Evolutionary conservation across 2,329 filamentous ascomycete genomes (phyloP), one percentile per base, ranked within the genome.

Genomic region (Aspergillus sp.): DNA sequence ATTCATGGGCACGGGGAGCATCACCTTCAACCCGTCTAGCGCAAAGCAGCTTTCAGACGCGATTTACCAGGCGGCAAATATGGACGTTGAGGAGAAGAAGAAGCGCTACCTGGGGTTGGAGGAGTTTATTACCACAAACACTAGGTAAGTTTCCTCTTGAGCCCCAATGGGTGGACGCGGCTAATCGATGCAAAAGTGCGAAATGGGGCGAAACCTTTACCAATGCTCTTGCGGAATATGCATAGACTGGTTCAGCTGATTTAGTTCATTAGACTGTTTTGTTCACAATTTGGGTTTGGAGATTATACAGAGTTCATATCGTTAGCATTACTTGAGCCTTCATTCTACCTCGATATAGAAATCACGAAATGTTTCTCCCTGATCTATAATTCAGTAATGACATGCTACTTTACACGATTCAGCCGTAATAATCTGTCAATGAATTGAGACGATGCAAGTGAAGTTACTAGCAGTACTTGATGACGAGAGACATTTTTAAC

Each of bases 1-100:
- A 71, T 95, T 89, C 53, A 84, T 97, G 72, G 58, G 62, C 53
- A 93, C 93, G 62, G 92, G 92, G 48, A 90, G 89, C 61, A 80
- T 97, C 48, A 91, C 95, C 49, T 91, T 97, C 70, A 97, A 98
- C 74, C 93, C 93, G 0, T 96, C 93, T 87, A 96, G 97, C 71
- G 96, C 89, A 0, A 91, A 96, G 66, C 92, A 97, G 71, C 82
- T 97, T 43, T 90, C 93, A 17, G 90, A 93, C 65, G 89, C 91
- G 3, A 90, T 97, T 59, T 87, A 95, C 71, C 88, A 92, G 56
- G 90, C 91, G 17, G 88, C 96, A 45, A 95, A 89, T 52, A 96
- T 97, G 89, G 86, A 86, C 42, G 84, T 89, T 5, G 90, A 93
- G 72, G 88, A 93, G 76, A 86, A 91, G 48, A 85, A 87, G 64